Base-by-base conservation (phyloP, 352 stramenopile genomes). In the Pseudoperonospora humuli region DNA sequence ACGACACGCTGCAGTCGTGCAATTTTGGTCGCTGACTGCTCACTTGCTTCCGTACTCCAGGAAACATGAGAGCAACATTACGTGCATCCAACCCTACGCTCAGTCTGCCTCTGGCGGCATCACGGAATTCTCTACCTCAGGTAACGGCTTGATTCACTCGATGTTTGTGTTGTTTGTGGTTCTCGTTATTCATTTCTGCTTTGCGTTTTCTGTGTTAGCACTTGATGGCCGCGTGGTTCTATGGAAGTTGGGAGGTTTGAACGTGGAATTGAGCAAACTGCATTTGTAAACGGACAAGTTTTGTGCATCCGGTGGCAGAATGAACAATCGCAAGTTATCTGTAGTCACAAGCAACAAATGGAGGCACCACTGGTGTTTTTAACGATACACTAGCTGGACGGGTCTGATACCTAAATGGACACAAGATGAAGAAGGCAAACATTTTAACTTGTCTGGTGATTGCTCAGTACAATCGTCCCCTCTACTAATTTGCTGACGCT, bases 31-130 rank as follows among this genome's bases (percentile, higher is more conserved):
- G 15, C 15, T 24, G 5, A 2, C 41, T 13, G 29, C 32, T 19
- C 24, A 17, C 13, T 2, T 17, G 28, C 26, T 43, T 8, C 24
- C 7, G 32, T 20, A 34, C 24, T 34, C 2, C 24, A 87, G 75
- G 59, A 93, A 93, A 64, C 81, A 93, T 57, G 65, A 86, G 47
- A 88, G 75, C 40, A 78, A 83, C 18, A 88, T 93, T 45, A 91
- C 81, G 26, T 77, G 84, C 62, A 81, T 93, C 29, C 74, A 91
- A 50, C 55, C 67, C 24, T 88, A 86, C 38, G 41, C 56, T 3
- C 46, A 57, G 40, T 80, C 70, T 6, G 46, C 64, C 13, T 68
- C 70, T 36, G 75, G 75, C 18, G 54, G 64, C 8, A 63, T 93
- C 23, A 70, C 75, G 27, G 78, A 86, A 41, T 90, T 93, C 32